Conservation (phyloP, 2,329 filamentous ascomycete genomes). For the Colletotrichum sp. region DNA sequence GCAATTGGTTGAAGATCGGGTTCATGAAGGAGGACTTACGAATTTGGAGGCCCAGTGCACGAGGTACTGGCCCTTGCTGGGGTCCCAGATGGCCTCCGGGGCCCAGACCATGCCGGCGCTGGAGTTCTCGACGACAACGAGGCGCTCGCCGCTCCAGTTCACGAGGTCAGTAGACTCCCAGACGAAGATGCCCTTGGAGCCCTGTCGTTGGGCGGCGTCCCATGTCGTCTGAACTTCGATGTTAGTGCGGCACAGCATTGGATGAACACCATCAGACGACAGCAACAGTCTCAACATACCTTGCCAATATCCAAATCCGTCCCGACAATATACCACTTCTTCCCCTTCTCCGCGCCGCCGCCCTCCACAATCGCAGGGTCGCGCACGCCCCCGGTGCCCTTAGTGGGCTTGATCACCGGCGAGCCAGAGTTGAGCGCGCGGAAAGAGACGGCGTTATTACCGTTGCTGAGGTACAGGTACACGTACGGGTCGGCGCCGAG, state of each 20-base stretch:
- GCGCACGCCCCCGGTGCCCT: conserved; percentile 56
- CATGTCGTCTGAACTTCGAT: conserved; percentile 48
- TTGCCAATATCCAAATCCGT: conserved; percentile 58
- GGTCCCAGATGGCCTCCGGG: conserved; percentile 32
- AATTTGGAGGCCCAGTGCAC: conserved; percentile 55
- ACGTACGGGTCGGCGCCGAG: conserved; percentile 57
- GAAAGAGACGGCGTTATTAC: conserved; percentile 54
- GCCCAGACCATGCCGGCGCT: conserved; percentile 65
- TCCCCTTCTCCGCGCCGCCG: conserved; percentile 48
- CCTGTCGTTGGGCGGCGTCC: conserved; percentile 56
- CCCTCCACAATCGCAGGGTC: conserved; percentile 56
- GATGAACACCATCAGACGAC: background rate
- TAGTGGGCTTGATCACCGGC: conserved; percentile 52
- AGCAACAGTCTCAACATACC: conserved; percentile 28
- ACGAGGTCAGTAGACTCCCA: conserved; percentile 60
- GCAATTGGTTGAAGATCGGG: background rate
- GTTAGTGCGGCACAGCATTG: background rate
- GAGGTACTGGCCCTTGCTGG: conserved; percentile 39
- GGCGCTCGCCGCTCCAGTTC: conserved; percentile 52
- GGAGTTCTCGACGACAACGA: conserved; percentile 55
- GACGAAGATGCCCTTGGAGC: conserved; percentile 56
- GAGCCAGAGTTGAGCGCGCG: conserved; percentile 52
- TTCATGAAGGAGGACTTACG: conserved; percentile 28
- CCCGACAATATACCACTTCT: conserved; percentile 61
- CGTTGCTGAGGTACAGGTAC: conserved; percentile 59